phyloP scores from a whole-genome alignment of 305 asterid genomes.

The Fraxinus velutina region DNA sequence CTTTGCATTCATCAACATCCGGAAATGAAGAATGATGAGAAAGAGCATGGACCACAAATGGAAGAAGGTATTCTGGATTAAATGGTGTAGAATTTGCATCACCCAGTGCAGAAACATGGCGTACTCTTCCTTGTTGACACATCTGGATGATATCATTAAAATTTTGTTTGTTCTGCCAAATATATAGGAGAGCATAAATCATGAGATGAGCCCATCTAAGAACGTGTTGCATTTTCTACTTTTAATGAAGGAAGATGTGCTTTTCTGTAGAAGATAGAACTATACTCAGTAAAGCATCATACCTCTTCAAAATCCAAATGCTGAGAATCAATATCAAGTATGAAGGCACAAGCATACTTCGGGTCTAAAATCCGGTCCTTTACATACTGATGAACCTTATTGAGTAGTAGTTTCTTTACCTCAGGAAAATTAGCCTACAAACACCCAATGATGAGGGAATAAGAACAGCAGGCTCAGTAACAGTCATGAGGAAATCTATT shows the following conservation, averaged over 20 bases:
- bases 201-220: background rate
- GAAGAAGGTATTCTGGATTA: slow-evolving; percentile 77
- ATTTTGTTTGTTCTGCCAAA: slow-evolving; percentile 70
- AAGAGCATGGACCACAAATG: slow-evolving; percentile 87
- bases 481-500: slow-evolving; percentile 16
- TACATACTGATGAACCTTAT: slow-evolving; percentile 82
- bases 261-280: background rate
- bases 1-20: slow-evolving; percentile 74
- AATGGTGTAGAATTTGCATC: slow-evolving; percentile 53
- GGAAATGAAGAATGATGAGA: slow-evolving; percentile 87
- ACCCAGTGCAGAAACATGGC: slow-evolving; percentile 57
- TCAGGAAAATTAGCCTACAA: slow-evolving; percentile 74
- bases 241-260: background rate
- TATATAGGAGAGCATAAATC: slow-evolving; percentile 23
- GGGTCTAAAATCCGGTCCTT: slow-evolving; percentile 88
- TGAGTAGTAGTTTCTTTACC: slow-evolving; percentile 62
- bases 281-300: slow-evolving; percentile 22
- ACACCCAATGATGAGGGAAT: slow-evolving; percentile 17
- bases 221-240: background rate
- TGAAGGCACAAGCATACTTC: slow-evolving; percentile 81
- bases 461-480: slow-evolving; percentile 23
- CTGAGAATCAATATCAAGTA: slow-evolving; percentile 59
- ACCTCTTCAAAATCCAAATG: slow-evolving; percentile 75
- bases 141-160: slow-evolving; percentile 82
- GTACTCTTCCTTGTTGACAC: slow-evolving; percentile 79